Base-by-base conservation (phyloP, 495 filamentous ascomycete genomes). In the Beverwykella pulmonaria region DNA sequence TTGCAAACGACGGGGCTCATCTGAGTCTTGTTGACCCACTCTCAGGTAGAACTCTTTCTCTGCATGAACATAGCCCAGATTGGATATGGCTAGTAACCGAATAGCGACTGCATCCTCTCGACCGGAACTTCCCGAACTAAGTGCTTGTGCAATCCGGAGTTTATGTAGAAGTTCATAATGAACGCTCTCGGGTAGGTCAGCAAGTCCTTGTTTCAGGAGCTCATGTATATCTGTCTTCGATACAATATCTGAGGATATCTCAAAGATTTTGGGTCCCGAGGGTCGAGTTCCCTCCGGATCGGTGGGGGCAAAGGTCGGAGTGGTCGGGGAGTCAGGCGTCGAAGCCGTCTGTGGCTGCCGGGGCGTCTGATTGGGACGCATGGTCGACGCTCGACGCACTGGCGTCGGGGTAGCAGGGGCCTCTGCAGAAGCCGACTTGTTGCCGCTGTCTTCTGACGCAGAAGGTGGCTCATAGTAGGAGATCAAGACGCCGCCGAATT, bases 1-100 rank as follows among this genome's bases (percentile, higher is more conserved):
- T 75, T 99, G 95, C 57, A 93, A 86, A 61, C 91, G 86, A 56
- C 93, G 88, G 1, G 94, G 91, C 74, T 96, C 91, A 74, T 99
- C 95, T 58, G 86, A 85, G 71, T 99, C 95, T 70, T 90, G 88
- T 72, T 90, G 90, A 23, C 96, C 79, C 46, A 96, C 83, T 77
- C 92, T 96, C 67, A 92, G 87, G 49, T 90, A 82, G 73, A 98
- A 97, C 9, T 84, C 80, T 6, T 81, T 75, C 71, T 98, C 95
- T 1, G 85, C 82, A 70, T 92, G 86, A 58, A 98, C 87, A 75
- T 95, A 97, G 9, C 92, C 92, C 46, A 98, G 77, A 73, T 99
- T 99, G 19, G 91, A 92, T 67, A 97, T 85, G 25, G 95, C 93
- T 50, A 98, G 79, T 22, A 97, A 79, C 23, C 93, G 88, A 54